These are phyloP conservation scores for Lichtheimia ornata DNA, from an alignment of 371 early-diverging fungal species.

Conservation along the genomic window DNA sequence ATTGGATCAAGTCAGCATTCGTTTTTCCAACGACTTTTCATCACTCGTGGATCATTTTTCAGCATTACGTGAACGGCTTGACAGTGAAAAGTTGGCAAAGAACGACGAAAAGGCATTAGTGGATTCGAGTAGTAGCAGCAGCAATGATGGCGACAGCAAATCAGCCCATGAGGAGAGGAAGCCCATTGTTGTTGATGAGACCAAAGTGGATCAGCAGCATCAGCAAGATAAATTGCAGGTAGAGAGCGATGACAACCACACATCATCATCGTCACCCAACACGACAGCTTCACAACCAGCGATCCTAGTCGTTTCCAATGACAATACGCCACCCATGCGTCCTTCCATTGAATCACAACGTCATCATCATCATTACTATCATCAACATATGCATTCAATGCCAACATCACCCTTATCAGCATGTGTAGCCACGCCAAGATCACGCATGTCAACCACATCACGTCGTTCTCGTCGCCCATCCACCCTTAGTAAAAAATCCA, in stretches of 20 bases:
- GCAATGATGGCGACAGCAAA: neutral
- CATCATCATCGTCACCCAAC: neutral
- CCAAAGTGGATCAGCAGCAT: neutral
- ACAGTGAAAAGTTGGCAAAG: no score
- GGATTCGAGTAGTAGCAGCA: no score
- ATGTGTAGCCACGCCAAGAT: slow-evolving; percentile 2
- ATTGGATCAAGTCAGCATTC: slow-evolving; percentile 6
- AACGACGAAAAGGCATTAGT: no score
- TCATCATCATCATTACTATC: neutral
- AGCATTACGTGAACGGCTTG: neutral
- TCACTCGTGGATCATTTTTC: slow-evolving; percentile 6
- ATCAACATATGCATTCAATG: neutral
- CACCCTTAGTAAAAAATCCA: slow-evolving; percentile 3
- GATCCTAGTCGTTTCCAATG: no score
- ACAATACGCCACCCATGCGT: neutral
- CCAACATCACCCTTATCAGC: neutral
- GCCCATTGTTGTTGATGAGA: neutral
- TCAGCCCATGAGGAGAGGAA: neutral
- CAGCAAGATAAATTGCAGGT: neutral
- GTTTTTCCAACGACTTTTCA: slow-evolving; percentile 12
- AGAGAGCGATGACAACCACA: neutral
- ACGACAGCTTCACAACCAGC: neutral
- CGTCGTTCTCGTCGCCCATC: slow-evolving; percentile 6
- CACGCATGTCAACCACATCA: slow-evolving; percentile 6
- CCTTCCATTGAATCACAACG: no score